Conservation (phyloP, 345 rosid species). For the Schrenkiella parvula region DNA sequence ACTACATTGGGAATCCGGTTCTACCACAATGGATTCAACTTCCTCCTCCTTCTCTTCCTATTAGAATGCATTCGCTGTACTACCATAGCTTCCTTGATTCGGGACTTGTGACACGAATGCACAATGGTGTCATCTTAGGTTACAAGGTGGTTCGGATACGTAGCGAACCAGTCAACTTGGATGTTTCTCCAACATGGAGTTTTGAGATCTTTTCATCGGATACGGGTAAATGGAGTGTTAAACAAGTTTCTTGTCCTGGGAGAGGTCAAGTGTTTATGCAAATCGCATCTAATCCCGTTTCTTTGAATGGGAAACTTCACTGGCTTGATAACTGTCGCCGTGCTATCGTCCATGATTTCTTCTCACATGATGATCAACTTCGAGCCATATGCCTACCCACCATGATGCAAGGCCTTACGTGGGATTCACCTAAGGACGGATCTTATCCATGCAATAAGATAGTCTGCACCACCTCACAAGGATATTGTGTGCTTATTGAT, state of each 20-base stretch:
- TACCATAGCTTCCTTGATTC: neutral
- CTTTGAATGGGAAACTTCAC: neutral
- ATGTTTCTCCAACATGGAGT: neutral
- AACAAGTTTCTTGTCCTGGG: neutral
- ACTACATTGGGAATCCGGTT: neutral
- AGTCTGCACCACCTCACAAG: neutral
- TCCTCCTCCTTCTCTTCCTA: neutral
- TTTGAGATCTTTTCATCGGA: neutral
- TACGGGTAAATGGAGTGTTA: neutral
- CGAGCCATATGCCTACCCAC: neutral
- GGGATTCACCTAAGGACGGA: no score
- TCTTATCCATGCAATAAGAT: neutral
- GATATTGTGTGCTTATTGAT: neutral
- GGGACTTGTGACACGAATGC: neutral
- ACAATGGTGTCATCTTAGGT: neutral
- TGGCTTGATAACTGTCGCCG: neutral
- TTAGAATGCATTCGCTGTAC: no score
- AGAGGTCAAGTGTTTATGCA: neutral
- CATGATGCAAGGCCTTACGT: no score
- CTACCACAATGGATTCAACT: constrained; percentile 2
- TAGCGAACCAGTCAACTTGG: no score
- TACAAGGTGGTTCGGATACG: neutral
- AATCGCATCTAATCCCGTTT: neutral
- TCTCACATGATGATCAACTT: neutral
- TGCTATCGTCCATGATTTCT: neutral